Evolutionary conservation across 495 filamentous ascomycete genomes (phyloP).

Genomic region (Rostrohypoxylon terebratum): DNA sequence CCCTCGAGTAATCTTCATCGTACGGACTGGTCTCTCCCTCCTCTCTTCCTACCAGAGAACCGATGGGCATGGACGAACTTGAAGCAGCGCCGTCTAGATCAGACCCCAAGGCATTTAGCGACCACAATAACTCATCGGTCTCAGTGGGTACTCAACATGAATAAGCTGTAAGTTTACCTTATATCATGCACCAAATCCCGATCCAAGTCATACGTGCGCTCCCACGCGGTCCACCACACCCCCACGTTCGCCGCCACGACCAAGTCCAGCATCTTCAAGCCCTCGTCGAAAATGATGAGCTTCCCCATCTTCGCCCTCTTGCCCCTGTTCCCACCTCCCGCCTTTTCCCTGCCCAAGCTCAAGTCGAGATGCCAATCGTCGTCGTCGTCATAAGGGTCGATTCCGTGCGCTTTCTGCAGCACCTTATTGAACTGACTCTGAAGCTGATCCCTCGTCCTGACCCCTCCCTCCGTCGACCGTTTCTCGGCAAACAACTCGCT

Average conservation of each 20-base stretch:
- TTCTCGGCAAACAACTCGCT: constrained; percentile 49
- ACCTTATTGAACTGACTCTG: constrained; percentile 56
- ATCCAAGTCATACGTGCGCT: constrained; percentile 57
- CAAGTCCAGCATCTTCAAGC: constrained; percentile 94
- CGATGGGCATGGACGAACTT: neutral
- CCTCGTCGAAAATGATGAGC: constrained; percentile 88
- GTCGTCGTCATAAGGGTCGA: constrained; percentile 51
- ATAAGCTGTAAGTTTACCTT: neutral
- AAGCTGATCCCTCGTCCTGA: constrained; percentile 45
- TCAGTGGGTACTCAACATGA: neutral
- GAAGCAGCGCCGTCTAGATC: neutral
- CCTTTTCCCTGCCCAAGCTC: constrained; percentile 77
- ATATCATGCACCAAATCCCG: neutral
- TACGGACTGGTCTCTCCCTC: neutral
- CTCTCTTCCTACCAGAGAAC: neutral
- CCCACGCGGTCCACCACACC: constrained; percentile 93
- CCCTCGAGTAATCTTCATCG: neutral
- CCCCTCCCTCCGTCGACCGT: constrained; percentile 38
- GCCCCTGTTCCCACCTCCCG: constrained; percentile 84
- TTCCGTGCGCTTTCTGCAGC: constrained; percentile 46
- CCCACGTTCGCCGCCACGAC: constrained; percentile 91
- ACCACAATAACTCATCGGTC: neutral
- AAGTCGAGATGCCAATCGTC: constrained; percentile 67
- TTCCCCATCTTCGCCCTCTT: constrained; percentile 94
- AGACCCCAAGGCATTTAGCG: neutral